phyloP scores from a whole-genome alignment of 192 early-diverging fungal genomes.

The Linderina pennispora region DNA sequence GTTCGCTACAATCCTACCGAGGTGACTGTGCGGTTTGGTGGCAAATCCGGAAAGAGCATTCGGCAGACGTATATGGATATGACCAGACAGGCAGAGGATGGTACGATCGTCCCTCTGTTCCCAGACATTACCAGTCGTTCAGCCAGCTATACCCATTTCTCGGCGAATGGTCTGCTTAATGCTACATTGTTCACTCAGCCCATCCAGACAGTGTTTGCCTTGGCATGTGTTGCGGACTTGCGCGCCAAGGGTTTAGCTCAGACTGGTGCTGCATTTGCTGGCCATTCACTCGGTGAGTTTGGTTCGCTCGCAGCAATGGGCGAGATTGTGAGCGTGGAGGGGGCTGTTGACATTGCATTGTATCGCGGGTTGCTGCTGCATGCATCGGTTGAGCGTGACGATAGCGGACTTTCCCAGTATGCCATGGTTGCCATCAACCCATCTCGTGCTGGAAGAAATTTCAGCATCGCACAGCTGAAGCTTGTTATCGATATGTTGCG shows the following conservation, averaged over 20 bases:
- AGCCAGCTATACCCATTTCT: slow-evolving; percentile 72
- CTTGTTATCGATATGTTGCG: slow-evolving; percentile 56
- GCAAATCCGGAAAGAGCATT: slow-evolving; percentile 72
- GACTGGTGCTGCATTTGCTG: slow-evolving; percentile 74
- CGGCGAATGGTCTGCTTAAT: slow-evolving; percentile 76
- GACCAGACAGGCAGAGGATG: slow-evolving; percentile 62
- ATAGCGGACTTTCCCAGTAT: slow-evolving; percentile 62
- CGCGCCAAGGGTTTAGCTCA: slow-evolving; percentile 72
- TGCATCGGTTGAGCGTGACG: slow-evolving; percentile 74
- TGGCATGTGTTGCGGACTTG: slow-evolving; percentile 85
- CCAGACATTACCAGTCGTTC: slow-evolving; percentile 68
- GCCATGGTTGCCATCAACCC: slow-evolving; percentile 94
- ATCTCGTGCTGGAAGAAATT: slow-evolving; percentile 67
- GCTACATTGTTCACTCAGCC: slow-evolving; percentile 96
- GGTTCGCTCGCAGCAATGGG: slow-evolving; percentile 81
- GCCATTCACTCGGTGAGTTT: slow-evolving; percentile 94
- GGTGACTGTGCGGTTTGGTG: slow-evolving; percentile 86
- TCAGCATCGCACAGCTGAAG: slow-evolving; percentile 74
- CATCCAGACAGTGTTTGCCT: slow-evolving; percentile 81
- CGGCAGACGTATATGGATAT: slow-evolving; percentile 76
- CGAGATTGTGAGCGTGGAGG: slow-evolving; percentile 70
- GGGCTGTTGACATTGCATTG: slow-evolving; percentile 84
- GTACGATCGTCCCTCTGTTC: slow-evolving; percentile 68
- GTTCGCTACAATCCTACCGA: slow-evolving; percentile 77
- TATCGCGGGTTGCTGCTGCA: slow-evolving; percentile 97